These are phyloP conservation scores for Austroboletus olivaceoglutinosus DNA, from an alignment of 1,284 basidiomycete genomes.

Conservation along the genomic window DNA sequence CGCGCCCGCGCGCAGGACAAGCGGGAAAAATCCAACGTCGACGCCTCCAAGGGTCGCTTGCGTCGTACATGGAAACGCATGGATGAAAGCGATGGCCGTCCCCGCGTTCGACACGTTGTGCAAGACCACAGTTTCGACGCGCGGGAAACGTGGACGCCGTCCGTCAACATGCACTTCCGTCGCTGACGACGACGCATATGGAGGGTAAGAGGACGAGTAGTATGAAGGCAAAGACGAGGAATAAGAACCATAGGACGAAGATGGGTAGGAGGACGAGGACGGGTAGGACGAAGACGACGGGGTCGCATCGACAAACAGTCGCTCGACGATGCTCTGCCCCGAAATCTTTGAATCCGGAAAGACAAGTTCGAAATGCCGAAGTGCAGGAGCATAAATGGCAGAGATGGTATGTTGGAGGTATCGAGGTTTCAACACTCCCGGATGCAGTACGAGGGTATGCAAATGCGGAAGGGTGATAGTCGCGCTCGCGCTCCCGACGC, in stretches of 20 bases:
- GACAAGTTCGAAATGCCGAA: slow-evolving; percentile 33
- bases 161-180: background rate
- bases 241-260: too few relatives aligned
- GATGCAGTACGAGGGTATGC: slow-evolving; percentile 30
- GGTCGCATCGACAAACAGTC: slow-evolving; percentile 18
- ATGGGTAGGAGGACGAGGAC: too few relatives aligned
- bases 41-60: slow-evolving; percentile 27
- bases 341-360: slow-evolving; percentile 32
- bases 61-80: slow-evolving; percentile 23
- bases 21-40: slow-evolving; percentile 25
- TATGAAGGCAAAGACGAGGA: background rate
- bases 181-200: slow-evolving; percentile 4
- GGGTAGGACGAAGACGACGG: background rate
- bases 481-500: background rate
- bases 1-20: slow-evolving; percentile 8
- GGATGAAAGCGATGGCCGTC: slow-evolving; percentile 25
- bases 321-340: slow-evolving; percentile 26
- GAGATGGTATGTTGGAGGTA: slow-evolving; percentile 33
- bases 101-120: slow-evolving; percentile 27
- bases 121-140: slow-evolving; percentile 26
- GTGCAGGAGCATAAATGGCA: slow-evolving; percentile 26
- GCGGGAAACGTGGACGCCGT: slow-evolving; percentile 24
- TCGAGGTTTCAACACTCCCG: slow-evolving; percentile 31
- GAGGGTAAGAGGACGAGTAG: background rate
- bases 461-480: slow-evolving; percentile 25